Percentiles rank a stretch among this genome's conserved stretches.
Evolutionary conservation across 139 green algal species (phyloP).

Genomic region (Marvania coccoides): DNA sequence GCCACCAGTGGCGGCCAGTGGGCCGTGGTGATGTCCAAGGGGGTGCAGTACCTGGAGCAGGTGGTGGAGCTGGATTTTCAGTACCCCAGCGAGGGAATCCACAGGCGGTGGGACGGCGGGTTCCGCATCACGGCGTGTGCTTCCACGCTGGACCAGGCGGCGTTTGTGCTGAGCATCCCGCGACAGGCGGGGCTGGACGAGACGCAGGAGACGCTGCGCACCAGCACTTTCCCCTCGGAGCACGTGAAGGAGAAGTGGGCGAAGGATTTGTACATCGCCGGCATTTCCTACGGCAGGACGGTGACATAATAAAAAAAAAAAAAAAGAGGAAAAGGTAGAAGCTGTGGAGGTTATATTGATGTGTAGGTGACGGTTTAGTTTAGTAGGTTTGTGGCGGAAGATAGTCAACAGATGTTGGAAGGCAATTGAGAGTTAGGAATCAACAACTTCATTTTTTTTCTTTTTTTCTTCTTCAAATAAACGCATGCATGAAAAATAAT

Average conservation of each 20-base stretch:
- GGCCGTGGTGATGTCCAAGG: constrained; percentile 74
- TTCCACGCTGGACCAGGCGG: constrained; percentile 61
- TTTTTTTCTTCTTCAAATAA: background rate
- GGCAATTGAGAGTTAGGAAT: no score
- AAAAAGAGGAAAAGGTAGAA: background rate
- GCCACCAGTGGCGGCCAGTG: constrained; percentile 60
- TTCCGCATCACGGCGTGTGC: constrained; percentile 70
- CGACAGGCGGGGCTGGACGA: constrained; percentile 53
- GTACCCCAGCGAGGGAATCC: constrained; percentile 77
- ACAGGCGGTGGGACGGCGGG: constrained; percentile 66
- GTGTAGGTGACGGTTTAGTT: no score
- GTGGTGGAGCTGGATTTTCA: constrained; percentile 78
- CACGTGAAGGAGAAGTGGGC: constrained; percentile 65
- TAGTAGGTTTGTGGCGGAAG: no score
- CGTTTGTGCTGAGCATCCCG: constrained; percentile 71
- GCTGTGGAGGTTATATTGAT: no score
- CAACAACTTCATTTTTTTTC: background rate
- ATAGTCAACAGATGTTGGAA: no score
- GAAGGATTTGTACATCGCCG: constrained; percentile 89
- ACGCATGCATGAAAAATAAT: no score
- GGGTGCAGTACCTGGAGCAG: constrained; percentile 65
- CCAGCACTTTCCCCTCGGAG: constrained; percentile 58
- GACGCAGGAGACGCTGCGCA: constrained; percentile 82
- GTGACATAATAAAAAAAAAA: constrained; percentile 32
- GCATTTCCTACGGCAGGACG: constrained; percentile 85